These are phyloP conservation scores for Beta lomatogona DNA, from an alignment of 179 eudicot genomes.

Conservation along the genomic window DNA sequence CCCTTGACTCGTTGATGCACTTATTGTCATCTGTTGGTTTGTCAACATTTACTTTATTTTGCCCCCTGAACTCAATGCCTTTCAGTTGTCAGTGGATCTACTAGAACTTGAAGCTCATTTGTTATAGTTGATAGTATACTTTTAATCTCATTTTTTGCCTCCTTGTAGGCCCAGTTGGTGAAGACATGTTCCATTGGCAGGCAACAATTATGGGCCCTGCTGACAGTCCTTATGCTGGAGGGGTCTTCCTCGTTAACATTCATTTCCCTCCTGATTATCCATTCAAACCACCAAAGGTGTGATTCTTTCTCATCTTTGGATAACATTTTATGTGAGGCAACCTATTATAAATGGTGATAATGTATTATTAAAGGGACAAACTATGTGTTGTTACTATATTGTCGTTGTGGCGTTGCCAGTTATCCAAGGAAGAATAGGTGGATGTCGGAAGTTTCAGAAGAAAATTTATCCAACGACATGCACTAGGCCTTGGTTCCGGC, in stretches of 20 bases:
- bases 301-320: not conserved
- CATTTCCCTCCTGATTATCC: conserved; percentile 72
- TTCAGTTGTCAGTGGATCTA: not conserved
- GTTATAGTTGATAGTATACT: not conserved
- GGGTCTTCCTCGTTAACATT: conserved; percentile 64
- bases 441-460: not conserved
- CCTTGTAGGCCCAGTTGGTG: conserved; percentile 57
- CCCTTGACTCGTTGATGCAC: not conserved
- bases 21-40: not conserved
- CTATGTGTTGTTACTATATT: not conserved
- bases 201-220: conserved; percentile 78
- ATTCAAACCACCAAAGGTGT: conserved; percentile 67
- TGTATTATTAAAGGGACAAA: not conserved
- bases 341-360: not conserved
- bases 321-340: not conserved
- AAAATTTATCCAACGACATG: not conserved
- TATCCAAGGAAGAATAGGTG: not conserved
- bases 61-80: not conserved
- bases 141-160: not conserved
- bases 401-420: not conserved
- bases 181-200: conserved; percentile 80
- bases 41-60: too few relatives aligned
- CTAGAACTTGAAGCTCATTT: not conserved
- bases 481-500: not conserved
- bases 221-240: conserved; percentile 75